Conservation (phyloP, 1,284 basidiomycete genomes). For the Gymnopus androsaceus region DNA sequence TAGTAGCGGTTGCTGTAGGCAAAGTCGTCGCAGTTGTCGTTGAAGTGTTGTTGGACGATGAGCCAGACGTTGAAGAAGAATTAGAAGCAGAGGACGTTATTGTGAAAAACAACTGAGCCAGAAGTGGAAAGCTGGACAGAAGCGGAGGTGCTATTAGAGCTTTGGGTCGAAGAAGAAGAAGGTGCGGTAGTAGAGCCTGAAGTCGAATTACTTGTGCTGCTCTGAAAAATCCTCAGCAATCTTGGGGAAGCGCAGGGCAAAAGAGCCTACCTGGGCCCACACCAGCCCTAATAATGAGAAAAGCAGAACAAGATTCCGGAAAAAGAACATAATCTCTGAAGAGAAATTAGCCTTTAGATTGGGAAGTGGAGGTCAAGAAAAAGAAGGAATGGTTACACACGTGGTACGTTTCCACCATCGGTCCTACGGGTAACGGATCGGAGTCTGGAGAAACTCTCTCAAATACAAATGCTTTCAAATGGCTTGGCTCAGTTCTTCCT, state of each 20-base stretch:
- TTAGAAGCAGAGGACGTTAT: background rate
- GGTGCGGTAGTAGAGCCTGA: background rate
- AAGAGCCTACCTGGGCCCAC: constrained; percentile 6
- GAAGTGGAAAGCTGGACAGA: constrained; percentile 6
- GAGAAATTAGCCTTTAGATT: background rate
- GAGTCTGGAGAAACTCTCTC: too few relatives aligned
- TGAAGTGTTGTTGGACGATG: constrained; percentile 4
- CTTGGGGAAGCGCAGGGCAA: background rate
- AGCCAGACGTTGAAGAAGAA: background rate
- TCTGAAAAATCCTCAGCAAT: background rate
- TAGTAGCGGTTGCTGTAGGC: constrained; percentile 8
- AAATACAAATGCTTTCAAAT: too few relatives aligned
- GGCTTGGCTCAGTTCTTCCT: background rate
- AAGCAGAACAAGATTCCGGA: background rate
- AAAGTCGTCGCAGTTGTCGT: constrained; percentile 11
- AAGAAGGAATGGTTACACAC: background rate
- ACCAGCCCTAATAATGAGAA: constrained; percentile 8
- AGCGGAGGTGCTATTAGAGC: background rate
- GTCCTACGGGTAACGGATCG: too few relatives aligned
- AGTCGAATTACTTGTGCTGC: background rate
- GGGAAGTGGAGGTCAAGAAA: background rate
- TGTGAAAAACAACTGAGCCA: constrained; percentile 3
- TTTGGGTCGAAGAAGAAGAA: background rate
- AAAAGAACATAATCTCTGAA: background rate
- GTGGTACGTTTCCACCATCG: background rate